Evolutionary conservation across 139 green algal species (phyloP).

Genomic region (Ettlia oleoabundans): DNA sequence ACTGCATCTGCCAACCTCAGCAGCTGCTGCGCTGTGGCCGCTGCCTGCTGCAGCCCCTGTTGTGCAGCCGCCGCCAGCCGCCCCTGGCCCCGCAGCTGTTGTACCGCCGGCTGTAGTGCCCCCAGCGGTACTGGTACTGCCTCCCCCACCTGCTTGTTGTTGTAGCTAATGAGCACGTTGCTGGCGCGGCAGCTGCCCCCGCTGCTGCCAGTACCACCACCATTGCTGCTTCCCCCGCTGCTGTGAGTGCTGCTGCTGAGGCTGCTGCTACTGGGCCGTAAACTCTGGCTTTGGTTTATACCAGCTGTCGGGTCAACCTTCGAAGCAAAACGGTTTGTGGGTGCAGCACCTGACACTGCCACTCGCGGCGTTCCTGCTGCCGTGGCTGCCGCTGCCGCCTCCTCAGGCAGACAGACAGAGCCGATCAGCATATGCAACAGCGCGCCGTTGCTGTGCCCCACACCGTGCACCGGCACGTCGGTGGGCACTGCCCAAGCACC

Average conservation of each 20-base stretch:
- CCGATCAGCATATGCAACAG: slow-evolving; percentile 80
- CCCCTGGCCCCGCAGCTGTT: slow-evolving; percentile 26
- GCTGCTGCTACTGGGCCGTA: no score
- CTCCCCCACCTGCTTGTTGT: slow-evolving; percentile 76
- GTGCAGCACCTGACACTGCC: no score
- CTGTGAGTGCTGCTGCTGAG: not conserved
- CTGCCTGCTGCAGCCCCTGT: not conserved
- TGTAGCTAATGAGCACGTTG: slow-evolving; percentile 91
- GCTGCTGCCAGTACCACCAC: not conserved
- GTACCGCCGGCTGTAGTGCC: slow-evolving; percentile 56
- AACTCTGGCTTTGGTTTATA: no score
- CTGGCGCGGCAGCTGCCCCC: slow-evolving; percentile 49
- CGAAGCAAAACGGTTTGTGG: no score
- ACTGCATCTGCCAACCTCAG: no score
- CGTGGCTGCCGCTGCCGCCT: not conserved
- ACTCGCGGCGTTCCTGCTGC: not conserved
- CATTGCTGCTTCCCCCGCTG: not conserved
- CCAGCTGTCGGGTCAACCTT: no score
- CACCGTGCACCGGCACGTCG: slow-evolving; percentile 75
- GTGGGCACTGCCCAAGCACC: slow-evolving; percentile 11
- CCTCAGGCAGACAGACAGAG: not conserved
- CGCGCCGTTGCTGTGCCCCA: slow-evolving; percentile 89
- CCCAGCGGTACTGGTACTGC: slow-evolving; percentile 81
- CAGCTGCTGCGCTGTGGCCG: not conserved
- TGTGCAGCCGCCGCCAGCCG: not conserved